These are phyloP conservation scores for Torulaspora quercuum DNA, from an alignment of 805 yeast species.

Conservation along the genomic window DNA sequence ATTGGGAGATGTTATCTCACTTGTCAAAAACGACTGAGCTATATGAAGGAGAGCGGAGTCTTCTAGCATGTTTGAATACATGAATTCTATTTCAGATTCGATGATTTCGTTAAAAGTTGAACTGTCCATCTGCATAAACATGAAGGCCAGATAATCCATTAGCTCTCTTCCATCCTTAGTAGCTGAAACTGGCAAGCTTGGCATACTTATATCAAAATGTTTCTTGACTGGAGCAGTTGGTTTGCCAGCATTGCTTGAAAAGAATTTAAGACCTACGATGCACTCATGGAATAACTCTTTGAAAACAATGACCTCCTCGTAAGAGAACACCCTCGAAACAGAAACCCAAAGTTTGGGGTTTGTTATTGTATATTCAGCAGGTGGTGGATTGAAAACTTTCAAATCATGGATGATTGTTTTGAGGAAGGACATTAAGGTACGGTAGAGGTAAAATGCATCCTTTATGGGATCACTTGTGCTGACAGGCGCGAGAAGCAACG, in stretches of 20 bases:
- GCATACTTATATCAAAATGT: constrained; percentile 66
- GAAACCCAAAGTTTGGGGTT: constrained; percentile 72
- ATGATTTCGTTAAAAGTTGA: constrained; percentile 93
- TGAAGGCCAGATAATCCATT: constrained; percentile 92
- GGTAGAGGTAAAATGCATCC: constrained; percentile 83
- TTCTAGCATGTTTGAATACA: constrained; percentile 73
- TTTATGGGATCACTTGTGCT: constrained; percentile 62
- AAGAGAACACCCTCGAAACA: constrained; percentile 75
- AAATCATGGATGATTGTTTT: constrained; percentile 87
- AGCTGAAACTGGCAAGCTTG: constrained; percentile 78
- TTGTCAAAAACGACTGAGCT: constrained; percentile 90
- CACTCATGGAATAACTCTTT: constrained; percentile 80
- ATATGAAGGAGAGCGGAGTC: constrained; percentile 85
- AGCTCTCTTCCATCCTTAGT: constrained; percentile 91
- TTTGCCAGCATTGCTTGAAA: constrained; percentile 45
- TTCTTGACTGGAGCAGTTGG: constrained; percentile 29
- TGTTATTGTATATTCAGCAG: constrained; percentile 49
- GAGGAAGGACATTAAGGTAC: constrained; percentile 83
- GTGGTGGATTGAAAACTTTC: constrained; percentile 84
- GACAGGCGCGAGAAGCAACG: constrained; percentile 56
- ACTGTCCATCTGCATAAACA: constrained; percentile 90
- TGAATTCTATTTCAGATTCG: constrained; percentile 69
- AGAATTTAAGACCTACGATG: constrained; percentile 72
- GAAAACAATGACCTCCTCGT: constrained; percentile 77
- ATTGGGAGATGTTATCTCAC: constrained; percentile 90